Evolutionary conservation across 495 filamentous ascomycete species (phyloP), one percentile per base, ranked within the genome.

Genomic region (Penicillium goetzii): DNA sequence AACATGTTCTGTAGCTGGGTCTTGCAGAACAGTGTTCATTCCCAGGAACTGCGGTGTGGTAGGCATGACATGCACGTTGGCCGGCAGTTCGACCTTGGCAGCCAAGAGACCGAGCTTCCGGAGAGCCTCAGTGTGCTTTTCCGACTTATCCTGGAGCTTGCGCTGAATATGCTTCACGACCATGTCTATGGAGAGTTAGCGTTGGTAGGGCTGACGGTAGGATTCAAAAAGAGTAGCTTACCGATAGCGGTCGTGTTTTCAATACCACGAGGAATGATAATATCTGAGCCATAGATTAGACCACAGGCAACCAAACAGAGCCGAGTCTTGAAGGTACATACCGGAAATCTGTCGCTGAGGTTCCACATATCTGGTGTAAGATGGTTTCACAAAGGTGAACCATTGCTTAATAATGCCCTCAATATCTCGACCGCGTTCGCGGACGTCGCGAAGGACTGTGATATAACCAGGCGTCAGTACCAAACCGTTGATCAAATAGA

Each of bases 341-440:
- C 86, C 85, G 61, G 92, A 92, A 60, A 92, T 86, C 59, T 90
- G 86, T 26, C 92, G 84, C 71, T 99, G 95, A 49, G 96, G 95
- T 64, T 96, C 87, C 52, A 99, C 95, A 72, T 85, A 97, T 79
- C 84, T 82, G 62, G 92, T 90, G 66, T 93, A 97, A 62, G 97
- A 97, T 4, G 95, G 95, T 76, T 99, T 99, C 9, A 99, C 95
- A 75, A 89, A 99, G 38, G 74, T 74, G 72, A 97, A 97, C 95
- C 95, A 99, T 76, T 99, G 95, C 75, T 98, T 98, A 69, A 98
- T 93, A 69, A 93, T 93, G 41, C 95, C 95, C 65, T 97, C 91
- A 60, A 97, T 88, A 63, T 96, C 92, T 58, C 93, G 83, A 9
- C 91, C 92, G 67, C 93, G 83, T 67, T 96, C 90, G 64, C 82